phyloP scores from a whole-genome alignment of 2,329 filamentous ascomycete species.

The Aspergillus jensenii region DNA sequence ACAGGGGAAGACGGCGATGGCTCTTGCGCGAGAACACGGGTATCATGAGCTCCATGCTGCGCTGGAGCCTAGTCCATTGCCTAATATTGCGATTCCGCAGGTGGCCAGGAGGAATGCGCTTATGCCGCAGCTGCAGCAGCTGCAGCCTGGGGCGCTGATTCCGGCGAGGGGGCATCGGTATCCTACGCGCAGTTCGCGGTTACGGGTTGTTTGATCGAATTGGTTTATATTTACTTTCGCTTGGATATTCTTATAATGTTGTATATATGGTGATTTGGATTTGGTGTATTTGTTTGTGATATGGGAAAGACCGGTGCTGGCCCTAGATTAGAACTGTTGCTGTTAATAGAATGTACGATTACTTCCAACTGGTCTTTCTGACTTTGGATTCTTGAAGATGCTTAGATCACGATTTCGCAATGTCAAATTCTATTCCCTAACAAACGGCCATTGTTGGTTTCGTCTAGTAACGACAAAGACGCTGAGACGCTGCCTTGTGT shows the following conservation, averaged over 20 bases:
- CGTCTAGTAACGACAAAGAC: background rate
- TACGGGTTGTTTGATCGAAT: background rate
- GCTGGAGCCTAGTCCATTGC: background rate
- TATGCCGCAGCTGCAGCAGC: background rate
- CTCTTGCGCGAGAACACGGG: background rate
- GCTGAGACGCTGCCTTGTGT: background rate
- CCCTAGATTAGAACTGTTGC: background rate
- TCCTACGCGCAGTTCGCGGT: background rate
- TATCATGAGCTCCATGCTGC: background rate
- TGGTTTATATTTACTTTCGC: too few species aligned
- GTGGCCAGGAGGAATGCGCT: background rate
- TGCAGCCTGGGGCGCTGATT: background rate
- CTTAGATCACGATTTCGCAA: too few species aligned
- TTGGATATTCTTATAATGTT: too few species aligned
- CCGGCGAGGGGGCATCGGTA: background rate
- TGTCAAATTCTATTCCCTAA: background rate
- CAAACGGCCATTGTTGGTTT: background rate
- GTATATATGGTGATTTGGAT: too few species aligned
- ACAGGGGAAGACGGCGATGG: background rate
- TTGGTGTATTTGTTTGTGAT: too few species aligned
- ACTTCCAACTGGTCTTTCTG: too few species aligned
- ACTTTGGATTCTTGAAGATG: too few species aligned
- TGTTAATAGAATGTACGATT: background rate
- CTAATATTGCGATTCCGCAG: background rate
- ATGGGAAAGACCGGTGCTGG: background rate